These are phyloP conservation scores for Daedaleopsis sinensis DNA, from an alignment of 768 basidiomycete genomes.

Conservation along the genomic window DNA sequence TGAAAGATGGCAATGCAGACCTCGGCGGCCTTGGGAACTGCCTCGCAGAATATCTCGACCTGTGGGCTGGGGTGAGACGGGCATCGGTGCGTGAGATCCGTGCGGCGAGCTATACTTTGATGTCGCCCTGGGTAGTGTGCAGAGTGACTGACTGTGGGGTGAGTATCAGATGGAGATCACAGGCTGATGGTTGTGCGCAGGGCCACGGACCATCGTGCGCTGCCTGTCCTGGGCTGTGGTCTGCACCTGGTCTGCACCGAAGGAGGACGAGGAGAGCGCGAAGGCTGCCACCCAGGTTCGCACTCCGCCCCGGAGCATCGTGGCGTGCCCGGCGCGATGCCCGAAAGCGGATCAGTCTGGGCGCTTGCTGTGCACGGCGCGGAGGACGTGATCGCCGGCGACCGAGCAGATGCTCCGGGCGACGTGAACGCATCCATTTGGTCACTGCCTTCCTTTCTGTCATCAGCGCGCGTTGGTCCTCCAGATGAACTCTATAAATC, in stretches of 20 bases:
- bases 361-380: not conserved
- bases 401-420: not conserved
- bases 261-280: not conserved
- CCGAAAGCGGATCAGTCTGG: no score
- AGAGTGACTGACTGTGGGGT: conserved; percentile 81
- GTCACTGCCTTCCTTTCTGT: conserved; percentile 18
- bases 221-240: no score
- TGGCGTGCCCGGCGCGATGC: no score
- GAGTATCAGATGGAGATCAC: conserved; percentile 13
- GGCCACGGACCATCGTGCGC: not conserved
- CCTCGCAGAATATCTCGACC: conserved; percentile 98
- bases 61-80: conserved; percentile 33
- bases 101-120: conserved; percentile 64
- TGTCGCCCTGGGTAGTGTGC: conserved; percentile 91
- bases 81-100: not conserved
- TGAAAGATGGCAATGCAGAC: conserved; percentile 41
- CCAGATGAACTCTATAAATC: conserved; percentile 23
- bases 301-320: no score
- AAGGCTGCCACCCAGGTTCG: no score
- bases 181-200: not conserved
- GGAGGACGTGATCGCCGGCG: not conserved
- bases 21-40: conserved; percentile 94
- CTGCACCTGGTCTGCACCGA: not conserved
- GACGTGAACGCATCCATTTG: not conserved
- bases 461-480: conserved; percentile 21